Evolutionary conservation across 2,329 filamentous ascomycete species (phyloP), one percentile per base, ranked within the genome.

Genomic region (Curvularia lunata): DNA sequence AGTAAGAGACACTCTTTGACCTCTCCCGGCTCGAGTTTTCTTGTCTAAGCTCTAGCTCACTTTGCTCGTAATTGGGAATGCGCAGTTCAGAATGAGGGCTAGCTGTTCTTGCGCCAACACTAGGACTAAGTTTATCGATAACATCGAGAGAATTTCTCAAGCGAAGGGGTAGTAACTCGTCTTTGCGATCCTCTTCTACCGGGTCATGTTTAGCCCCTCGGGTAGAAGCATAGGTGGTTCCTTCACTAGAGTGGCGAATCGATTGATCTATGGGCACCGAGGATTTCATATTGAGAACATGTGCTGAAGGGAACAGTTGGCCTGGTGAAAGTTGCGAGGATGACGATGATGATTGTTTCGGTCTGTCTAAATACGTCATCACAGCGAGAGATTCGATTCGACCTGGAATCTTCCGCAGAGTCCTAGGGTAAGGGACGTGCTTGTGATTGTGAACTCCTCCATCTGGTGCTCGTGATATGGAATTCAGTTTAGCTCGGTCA

Each of bases 401-500:
- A 60, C 54, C 53, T 32, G 54, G 62, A 58, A 61, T 53, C 21
- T 48, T 63, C 34, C 58, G 63, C 19, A 48, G n/a, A 18, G 19
- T 52, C 40, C 55, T 54, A 19, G 55, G 23, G 47, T 59, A 58
- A 47, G 62, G 61, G 13, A 49, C 51, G 18, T 59, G 63, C 53
- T 65, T 61, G 53, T 54, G 10, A 9, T 65, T 60, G 53, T 54
- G 28, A 12, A 58, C 34, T 51, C 51, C 60, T 37, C 64, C 50
- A 27, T 58, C 53, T 23, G 25, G 45, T 34, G 54, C 52, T 56
- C 58, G 66, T 52, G 62, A 64, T 48, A 52, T 47, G 41, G 65
- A 64, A 50, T 57, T 66, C 55, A 61, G 61, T 37, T 61, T 62
- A 49, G 63, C 65, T 42, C 62, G 65, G 16, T 65, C 58, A 46